phyloP scores from a whole-genome alignment of 306 rosid genomes.

The Fagus sylvatica region DNA sequence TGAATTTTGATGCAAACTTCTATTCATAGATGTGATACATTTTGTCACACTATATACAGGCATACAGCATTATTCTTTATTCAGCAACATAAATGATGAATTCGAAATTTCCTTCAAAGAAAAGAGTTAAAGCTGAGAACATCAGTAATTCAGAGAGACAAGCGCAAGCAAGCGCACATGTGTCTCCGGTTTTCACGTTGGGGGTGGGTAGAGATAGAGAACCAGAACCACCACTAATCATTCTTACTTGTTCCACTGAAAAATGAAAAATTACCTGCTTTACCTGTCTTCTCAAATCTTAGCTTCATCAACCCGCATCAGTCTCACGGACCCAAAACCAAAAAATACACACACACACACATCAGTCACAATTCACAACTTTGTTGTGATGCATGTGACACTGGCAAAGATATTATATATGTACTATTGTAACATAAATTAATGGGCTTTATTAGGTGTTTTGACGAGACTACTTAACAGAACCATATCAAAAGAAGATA shows the following conservation, averaged over 20 bases:
- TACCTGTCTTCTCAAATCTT: constrained; percentile 38
- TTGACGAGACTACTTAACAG: constrained; percentile 33
- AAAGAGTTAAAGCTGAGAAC: constrained; percentile 20
- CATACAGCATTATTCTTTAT: constrained; percentile 16
- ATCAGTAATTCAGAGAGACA: constrained; percentile 24
- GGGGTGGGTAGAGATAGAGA: constrained; percentile 44
- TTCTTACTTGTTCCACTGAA: constrained; percentile 47
- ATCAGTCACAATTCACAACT: constrained; percentile 31
- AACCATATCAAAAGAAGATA: constrained; percentile 18
- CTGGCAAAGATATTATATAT: constrained; percentile 10
- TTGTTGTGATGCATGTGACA: constrained; percentile 32
- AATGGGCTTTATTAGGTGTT: background rate
- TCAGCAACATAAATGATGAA: constrained; percentile 24
- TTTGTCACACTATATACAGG: constrained; percentile 22
- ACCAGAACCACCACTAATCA: constrained; percentile 32
- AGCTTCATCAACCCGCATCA: constrained; percentile 31
- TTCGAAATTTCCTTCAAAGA: constrained; percentile 3
- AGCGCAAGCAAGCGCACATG: constrained; percentile 39
- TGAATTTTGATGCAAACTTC: too few species aligned
- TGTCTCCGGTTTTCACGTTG: constrained; percentile 54
- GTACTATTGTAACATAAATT: constrained; percentile 2
- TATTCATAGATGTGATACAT: background rate
- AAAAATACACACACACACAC: background rate
- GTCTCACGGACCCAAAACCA: constrained; percentile 17
- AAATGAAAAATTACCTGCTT: constrained; percentile 29